phyloP scores from a whole-genome alignment of 495 filamentous ascomycete species.

The Cudoniella acicularis region DNA sequence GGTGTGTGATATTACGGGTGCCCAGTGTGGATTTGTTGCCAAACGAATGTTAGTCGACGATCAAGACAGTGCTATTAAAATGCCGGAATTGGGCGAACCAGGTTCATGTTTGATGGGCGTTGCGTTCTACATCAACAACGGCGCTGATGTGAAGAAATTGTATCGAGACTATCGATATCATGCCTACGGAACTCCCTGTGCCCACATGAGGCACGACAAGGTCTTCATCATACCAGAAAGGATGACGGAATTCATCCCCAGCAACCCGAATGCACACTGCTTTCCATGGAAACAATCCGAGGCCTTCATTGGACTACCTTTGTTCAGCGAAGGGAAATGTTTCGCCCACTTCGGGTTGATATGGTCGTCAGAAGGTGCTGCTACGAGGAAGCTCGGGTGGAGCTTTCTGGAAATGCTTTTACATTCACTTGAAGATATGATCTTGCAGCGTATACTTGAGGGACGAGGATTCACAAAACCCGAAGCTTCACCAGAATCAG shows the following conservation, averaged over 20 bases:
- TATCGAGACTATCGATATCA: constrained; percentile 61
- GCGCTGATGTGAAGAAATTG: constrained; percentile 47
- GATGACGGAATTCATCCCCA: constrained; percentile 53
- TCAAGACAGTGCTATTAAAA: constrained; percentile 49
- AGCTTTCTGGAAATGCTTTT: constrained; percentile 68
- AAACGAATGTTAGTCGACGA: constrained; percentile 63
- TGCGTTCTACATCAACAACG: constrained; percentile 68
- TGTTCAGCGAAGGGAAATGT: constrained; percentile 66
- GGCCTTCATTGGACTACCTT: constrained; percentile 68
- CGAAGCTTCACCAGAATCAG: constrained; percentile 18
- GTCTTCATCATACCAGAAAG: constrained; percentile 68
- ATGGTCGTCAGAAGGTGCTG: constrained; percentile 63
- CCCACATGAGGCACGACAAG: constrained; percentile 71
- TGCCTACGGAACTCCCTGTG: constrained; percentile 58
- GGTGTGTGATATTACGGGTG: constrained; percentile 56
- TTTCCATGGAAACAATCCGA: constrained; percentile 55
- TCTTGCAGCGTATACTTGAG: constrained; percentile 56
- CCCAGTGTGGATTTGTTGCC: constrained; percentile 70
- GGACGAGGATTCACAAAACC: constrained; percentile 39
- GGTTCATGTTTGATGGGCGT: constrained; percentile 63
- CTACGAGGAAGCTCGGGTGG: constrained; percentile 59
- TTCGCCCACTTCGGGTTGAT: constrained; percentile 73
- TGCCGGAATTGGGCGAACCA: constrained; percentile 53
- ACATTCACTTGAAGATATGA: constrained; percentile 71
- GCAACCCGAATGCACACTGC: constrained; percentile 51